These are phyloP conservation scores for Plectranthus barbatus DNA, from an alignment of 257 asterid species.

Conservation along the genomic window DNA sequence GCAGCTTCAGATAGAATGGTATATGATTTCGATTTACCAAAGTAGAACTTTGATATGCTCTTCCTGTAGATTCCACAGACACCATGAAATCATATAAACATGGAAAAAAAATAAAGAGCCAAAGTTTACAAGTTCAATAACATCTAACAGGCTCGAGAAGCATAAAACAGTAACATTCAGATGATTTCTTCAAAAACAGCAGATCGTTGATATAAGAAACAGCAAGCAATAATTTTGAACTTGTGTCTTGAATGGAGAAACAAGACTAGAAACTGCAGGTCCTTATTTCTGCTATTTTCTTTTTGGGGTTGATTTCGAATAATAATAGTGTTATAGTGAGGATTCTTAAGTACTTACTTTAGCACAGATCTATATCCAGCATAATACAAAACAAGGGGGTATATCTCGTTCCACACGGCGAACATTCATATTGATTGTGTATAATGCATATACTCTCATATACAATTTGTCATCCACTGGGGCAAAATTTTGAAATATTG, in stretches of 20 bases:
- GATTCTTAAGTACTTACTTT: neutral
- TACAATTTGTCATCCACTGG: neutral
- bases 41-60: conserved; percentile 35
- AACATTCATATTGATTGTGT: neutral
- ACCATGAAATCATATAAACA: conserved; percentile 5
- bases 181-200: neutral
- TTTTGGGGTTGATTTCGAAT: neutral
- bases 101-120: neutral
- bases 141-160: neutral
- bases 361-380: neutral
- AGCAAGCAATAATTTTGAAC: neutral
- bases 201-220: neutral
- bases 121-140: neutral
- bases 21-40: conserved; percentile 42
- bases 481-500: neutral
- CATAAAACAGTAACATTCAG: neutral
- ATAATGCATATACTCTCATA: neutral
- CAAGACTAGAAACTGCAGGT: neutral
- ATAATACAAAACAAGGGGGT: neutral
- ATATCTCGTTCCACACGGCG: neutral
- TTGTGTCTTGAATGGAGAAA: neutral
- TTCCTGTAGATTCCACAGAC: conserved; percentile 21
- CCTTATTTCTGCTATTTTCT: no score
- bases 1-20: conserved; percentile 61
- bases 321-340: neutral